A percentile compares a stretch with the other conserved stretches of the same genome.
Conservation (phyloP, 495 filamentous ascomycete species). For the Penicillium fimorum region DNA sequence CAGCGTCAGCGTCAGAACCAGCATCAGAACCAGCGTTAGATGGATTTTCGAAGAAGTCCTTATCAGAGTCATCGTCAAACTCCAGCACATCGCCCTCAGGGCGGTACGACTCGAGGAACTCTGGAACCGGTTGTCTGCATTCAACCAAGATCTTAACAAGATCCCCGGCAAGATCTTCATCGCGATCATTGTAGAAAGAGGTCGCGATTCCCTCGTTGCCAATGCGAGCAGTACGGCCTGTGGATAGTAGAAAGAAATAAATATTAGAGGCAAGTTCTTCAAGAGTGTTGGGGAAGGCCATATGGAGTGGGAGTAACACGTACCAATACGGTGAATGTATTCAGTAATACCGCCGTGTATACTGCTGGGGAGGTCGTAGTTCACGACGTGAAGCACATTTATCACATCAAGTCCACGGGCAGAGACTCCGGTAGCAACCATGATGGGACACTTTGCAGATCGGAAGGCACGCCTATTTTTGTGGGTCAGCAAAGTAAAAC, state of each 20-base stretch:
- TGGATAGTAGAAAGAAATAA: not conserved
- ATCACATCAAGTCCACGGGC: conserved; percentile 89
- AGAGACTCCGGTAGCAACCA: conserved; percentile 81
- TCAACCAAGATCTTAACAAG: conserved; percentile 80
- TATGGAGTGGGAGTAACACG: conserved; percentile 22
- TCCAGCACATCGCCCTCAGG: conserved; percentile 52
- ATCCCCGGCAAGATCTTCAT: conserved; percentile 64
- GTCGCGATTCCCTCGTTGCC: conserved; percentile 83
- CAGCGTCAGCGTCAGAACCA: conserved; percentile 7
- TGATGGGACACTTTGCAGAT: conserved; percentile 65
- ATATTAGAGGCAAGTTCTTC: not conserved
- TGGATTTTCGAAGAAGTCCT: conserved; percentile 34
- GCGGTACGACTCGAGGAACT: conserved; percentile 68
- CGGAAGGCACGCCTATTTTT: conserved; percentile 74
- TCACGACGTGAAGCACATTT: conserved; percentile 87
- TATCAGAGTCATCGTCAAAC: conserved; percentile 64
- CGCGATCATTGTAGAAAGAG: conserved; percentile 77
- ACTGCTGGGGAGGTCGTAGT: conserved; percentile 75
- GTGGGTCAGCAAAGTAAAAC: not conserved
- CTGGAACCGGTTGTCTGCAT: conserved; percentile 70
- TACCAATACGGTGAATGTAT: conserved; percentile 92
- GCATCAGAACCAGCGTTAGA: conserved; percentile 8
- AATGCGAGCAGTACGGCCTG: conserved; percentile 90
- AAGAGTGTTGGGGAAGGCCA: not conserved
- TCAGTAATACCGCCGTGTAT: conserved; percentile 85